These are phyloP conservation scores for Achlya hypogyna DNA, from an alignment of 352 stramenopile genomes.

Conservation along the genomic window DNA sequence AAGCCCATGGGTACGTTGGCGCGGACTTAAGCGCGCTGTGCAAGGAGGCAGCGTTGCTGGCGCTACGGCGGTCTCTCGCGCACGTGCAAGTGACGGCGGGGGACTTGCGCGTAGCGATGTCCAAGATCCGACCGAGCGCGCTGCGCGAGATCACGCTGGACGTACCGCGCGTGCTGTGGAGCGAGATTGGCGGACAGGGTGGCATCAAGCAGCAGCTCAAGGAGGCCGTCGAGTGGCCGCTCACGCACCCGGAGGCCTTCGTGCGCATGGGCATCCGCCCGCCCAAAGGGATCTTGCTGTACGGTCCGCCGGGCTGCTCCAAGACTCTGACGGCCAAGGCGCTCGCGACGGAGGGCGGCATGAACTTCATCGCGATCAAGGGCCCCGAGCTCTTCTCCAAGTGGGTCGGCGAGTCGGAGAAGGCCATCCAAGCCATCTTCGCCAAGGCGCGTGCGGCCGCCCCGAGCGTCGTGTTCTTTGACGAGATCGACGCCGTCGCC, in stretches of 20 bases:
- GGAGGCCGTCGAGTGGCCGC: slow-evolving; percentile 99
- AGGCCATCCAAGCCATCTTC: slow-evolving; percentile 98
- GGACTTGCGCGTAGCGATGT: no score
- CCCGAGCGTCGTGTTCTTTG: slow-evolving; percentile 99
- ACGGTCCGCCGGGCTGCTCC: slow-evolving; percentile 98
- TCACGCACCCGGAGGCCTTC: slow-evolving; percentile 99
- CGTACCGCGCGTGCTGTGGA: slow-evolving; percentile 97
- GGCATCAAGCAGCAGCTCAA: slow-evolving; percentile 98
- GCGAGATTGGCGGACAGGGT: slow-evolving; percentile 98
- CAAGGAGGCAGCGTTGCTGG: slow-evolving; percentile 96
- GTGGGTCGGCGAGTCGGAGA: slow-evolving; percentile 99
- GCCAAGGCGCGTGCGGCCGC: slow-evolving; percentile 96
- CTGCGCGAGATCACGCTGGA: slow-evolving; percentile 98
- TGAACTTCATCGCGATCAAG: slow-evolving; percentile 99
- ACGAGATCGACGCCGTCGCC: slow-evolving; percentile 99
- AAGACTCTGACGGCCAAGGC: slow-evolving; percentile 99
- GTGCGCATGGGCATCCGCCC: slow-evolving; percentile 94
- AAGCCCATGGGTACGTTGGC: slow-evolving; percentile 99
- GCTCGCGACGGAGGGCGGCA: slow-evolving; percentile 99
- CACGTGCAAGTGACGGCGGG: no score
- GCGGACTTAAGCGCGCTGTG: slow-evolving; percentile 98
- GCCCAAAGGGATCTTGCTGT: slow-evolving; percentile 98
- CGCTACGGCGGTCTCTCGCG: slow-evolving; percentile 97
- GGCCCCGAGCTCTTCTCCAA: slow-evolving; percentile 99
- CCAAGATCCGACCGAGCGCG: slow-evolving; percentile 98